phyloP scores from a whole-genome alignment of 2,329 filamentous ascomycete species.

The Pyrenophora teres region DNA sequence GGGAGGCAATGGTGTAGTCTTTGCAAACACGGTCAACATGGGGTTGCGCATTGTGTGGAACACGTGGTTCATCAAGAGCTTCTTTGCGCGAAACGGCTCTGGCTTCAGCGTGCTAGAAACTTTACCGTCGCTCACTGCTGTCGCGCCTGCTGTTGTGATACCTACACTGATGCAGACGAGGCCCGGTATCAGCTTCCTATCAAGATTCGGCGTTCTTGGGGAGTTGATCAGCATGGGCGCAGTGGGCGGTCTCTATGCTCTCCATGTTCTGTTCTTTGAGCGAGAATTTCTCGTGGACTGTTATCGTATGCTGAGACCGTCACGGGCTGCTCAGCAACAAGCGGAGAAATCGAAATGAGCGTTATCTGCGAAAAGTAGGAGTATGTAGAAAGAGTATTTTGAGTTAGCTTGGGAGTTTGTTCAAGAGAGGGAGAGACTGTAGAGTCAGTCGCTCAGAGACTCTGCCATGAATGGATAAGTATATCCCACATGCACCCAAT shows the following conservation, averaged over 20 bases:
- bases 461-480: too few species aligned
- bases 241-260: conserved; percentile 44
- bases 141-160: conserved; percentile 46
- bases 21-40: conserved; percentile 92
- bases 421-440: too few species aligned
- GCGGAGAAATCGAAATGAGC: background rate
- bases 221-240: conserved; percentile 48
- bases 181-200: conserved; percentile 29
- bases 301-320: conserved; percentile 40
- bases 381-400: too few species aligned
- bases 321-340: background rate
- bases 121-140: conserved; percentile 33
- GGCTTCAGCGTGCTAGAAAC: conserved; percentile 24
- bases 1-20: conserved; percentile 80
- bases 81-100: conserved; percentile 29
- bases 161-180: conserved; percentile 45
- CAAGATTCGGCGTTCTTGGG: conserved; percentile 48
- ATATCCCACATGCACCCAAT: too few species aligned
- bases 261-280: conserved; percentile 43
- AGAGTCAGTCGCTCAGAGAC: too few species aligned
- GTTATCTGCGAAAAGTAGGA: too few species aligned
- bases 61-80: conserved; percentile 66
- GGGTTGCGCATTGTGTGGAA: conserved; percentile 82
- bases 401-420: too few species aligned
- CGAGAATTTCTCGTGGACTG: conserved; percentile 40